These are phyloP conservation scores for Claviceps sp. DNA, from an alignment of 2,329 filamentous ascomycete species.

Conservation along the genomic window DNA sequence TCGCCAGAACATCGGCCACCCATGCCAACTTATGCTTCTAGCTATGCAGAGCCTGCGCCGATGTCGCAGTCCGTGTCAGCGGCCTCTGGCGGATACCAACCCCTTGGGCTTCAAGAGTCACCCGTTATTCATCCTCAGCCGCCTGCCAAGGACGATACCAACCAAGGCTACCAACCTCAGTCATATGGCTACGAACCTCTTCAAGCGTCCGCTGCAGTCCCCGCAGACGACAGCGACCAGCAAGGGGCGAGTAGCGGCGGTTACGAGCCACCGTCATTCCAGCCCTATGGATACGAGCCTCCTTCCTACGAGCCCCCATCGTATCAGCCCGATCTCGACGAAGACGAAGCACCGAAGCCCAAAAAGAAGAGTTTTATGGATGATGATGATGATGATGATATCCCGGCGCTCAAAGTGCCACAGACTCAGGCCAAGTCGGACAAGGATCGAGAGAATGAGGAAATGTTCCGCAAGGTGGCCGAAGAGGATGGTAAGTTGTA, in stretches of 20 bases:
- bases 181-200: constrained; percentile 40
- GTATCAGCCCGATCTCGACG: constrained; percentile 37
- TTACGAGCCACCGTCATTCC: constrained; percentile 50
- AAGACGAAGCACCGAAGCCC: constrained; percentile 38
- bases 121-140: constrained; percentile 10
- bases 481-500: constrained; percentile 51
- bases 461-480: constrained; percentile 73
- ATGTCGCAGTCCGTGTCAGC: constrained; percentile 1
- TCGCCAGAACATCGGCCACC: constrained; percentile 14
- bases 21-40: neutral
- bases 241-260: constrained; percentile 24
- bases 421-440: constrained; percentile 50
- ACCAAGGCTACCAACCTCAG: constrained; percentile 29
- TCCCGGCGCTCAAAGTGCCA: constrained; percentile 32
- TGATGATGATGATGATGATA: constrained; percentile 59
- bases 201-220: constrained; percentile 11
- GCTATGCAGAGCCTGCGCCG: neutral
- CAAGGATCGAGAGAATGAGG: constrained; percentile 67
- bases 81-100: constrained; percentile 14
- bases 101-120: constrained; percentile 15
- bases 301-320: constrained; percentile 37
- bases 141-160: constrained; percentile 9
- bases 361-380: constrained; percentile 74
- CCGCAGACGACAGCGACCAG: constrained; percentile 7
- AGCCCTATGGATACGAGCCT: constrained; percentile 45